Evolutionary conservation across 352 stramenopile genomes (phyloP).

Genomic region (Phytophthora meadii): DNA sequence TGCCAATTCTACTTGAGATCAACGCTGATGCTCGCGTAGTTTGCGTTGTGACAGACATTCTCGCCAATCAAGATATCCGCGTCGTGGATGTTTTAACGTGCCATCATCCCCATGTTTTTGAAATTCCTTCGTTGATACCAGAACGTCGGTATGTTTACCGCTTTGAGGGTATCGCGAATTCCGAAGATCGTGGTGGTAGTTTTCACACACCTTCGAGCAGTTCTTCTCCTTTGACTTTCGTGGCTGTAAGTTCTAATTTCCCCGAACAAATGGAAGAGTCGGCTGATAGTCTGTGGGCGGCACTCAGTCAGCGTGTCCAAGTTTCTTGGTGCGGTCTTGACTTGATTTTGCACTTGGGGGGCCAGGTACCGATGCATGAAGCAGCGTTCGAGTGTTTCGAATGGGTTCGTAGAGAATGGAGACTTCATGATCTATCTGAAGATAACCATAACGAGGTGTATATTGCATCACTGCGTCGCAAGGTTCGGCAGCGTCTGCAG

Average conservation of each 20-base stretch:
- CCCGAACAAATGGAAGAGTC: constrained; percentile 65
- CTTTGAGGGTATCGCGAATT: constrained; percentile 77
- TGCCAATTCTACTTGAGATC: constrained; percentile 73
- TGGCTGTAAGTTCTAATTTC: constrained; percentile 77
- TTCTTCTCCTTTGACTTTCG: constrained; percentile 44
- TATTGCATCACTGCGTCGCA: constrained; percentile 27
- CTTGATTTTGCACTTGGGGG: constrained; percentile 72
- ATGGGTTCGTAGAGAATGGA: constrained; percentile 55
- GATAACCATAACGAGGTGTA: constrained; percentile 10
- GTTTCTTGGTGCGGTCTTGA: constrained; percentile 77
- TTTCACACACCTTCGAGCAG: constrained; percentile 64
- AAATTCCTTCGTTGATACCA: constrained; percentile 48
- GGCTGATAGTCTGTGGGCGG: constrained; percentile 65
- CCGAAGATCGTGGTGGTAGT: constrained; percentile 49
- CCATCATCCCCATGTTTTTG: constrained; percentile 56
- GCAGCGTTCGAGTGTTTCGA: constrained; percentile 66
- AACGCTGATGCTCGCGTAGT: constrained; percentile 57
- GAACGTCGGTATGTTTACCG: constrained; percentile 71
- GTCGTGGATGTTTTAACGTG: constrained; percentile 39
- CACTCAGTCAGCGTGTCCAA: constrained; percentile 52
- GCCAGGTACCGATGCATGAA: constrained; percentile 80
- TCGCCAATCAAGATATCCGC: constrained; percentile 58
- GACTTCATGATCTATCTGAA: neutral
- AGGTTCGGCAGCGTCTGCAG: constrained; percentile 68
- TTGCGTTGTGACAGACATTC: constrained; percentile 70